phyloP scores from a whole-genome alignment of 139 green algal genomes.

The Medakamo hakoo region DNA sequence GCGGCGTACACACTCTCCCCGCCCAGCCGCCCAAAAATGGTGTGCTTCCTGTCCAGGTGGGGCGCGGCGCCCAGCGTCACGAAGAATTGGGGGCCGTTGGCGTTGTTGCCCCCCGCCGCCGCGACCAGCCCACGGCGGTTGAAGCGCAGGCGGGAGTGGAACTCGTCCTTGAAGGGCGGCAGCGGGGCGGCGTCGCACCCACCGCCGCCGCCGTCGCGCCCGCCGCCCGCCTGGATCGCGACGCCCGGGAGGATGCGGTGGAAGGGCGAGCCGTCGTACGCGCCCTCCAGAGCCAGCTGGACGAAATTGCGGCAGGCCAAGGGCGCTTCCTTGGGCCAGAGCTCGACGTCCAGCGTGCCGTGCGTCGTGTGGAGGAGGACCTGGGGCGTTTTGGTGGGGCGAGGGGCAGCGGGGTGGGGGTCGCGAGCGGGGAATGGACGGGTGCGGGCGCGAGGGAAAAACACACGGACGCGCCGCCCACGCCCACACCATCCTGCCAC shows the following conservation, averaged over 20 bases:
- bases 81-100: constrained; percentile 85
- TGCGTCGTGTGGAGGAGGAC: constrained; percentile 72
- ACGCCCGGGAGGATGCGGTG: constrained; percentile 78
- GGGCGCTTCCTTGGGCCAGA: constrained; percentile 91
- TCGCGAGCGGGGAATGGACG: neutral
- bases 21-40: constrained; percentile 63
- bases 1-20: constrained; percentile 92
- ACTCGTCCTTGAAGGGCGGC: constrained; percentile 65
- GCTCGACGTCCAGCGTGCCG: constrained; percentile 88
- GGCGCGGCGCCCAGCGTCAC: constrained; percentile 45
- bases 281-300: constrained; percentile 86
- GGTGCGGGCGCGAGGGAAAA: neutral
- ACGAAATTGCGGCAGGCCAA: constrained; percentile 87
- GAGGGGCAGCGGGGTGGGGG: neutral
- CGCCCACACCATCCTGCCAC: neutral
- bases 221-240: constrained; percentile 47
- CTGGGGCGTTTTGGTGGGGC: constrained; percentile 16
- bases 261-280: constrained; percentile 83
- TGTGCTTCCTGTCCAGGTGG: constrained; percentile 76
- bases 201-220: constrained; percentile 32
- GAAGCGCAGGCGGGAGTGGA: constrained; percentile 83
- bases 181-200: constrained; percentile 35
- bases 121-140: constrained; percentile 78
- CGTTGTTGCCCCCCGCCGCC: constrained; percentile 55
- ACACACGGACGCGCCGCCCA: neutral